A percentile compares a stretch with the other conserved stretches of the same genome.
Evolutionary conservation across 192 early-diverging fungal species (phyloP).

Genomic region (Chytriomyces hyalinus): DNA sequence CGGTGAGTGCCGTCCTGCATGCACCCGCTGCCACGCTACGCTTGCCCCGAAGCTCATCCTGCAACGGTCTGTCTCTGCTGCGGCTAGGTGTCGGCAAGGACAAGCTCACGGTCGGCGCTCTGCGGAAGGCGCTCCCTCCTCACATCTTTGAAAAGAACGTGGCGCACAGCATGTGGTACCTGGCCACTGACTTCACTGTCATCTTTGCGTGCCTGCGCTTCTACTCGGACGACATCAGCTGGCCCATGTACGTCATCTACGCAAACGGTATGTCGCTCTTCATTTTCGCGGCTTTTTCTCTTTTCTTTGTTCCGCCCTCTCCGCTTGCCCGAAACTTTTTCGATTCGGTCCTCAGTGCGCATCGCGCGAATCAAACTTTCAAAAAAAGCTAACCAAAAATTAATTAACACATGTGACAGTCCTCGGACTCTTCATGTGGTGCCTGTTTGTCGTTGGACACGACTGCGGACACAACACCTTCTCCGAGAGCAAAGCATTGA

Average conservation of each 20-base stretch:
- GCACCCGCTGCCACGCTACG: no score
- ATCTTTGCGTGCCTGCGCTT: conserved; percentile 36
- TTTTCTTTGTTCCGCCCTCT: neutral
- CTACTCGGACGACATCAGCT: conserved; percentile 34
- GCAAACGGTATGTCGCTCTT: conserved; percentile 20
- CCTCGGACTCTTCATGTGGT: conserved; percentile 52
- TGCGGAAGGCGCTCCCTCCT: conserved; percentile 48
- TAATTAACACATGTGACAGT: conserved; percentile 21
- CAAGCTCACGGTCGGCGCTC: conserved; percentile 41
- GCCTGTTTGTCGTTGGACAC: conserved; percentile 52
- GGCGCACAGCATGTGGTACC: conserved; percentile 32
- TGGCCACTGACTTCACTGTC: conserved; percentile 40
- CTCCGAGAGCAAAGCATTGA: conserved; percentile 42
- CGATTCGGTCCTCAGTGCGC: no score
- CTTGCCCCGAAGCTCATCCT: no score
- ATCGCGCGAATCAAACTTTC: no score
- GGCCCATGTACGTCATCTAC: conserved; percentile 24
- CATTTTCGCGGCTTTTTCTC: no score
- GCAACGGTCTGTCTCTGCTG: no score
- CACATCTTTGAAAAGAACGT: conserved; percentile 49
- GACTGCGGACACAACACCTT: conserved; percentile 53
- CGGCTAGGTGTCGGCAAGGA: no score
- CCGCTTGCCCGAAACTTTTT: neutral
- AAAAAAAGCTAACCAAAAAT: neutral
- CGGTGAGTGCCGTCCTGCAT: no score